Evolutionary conservation across 23 red algal genomes (phyloP).

Genomic region (Gracilaria gracilis): DNA sequence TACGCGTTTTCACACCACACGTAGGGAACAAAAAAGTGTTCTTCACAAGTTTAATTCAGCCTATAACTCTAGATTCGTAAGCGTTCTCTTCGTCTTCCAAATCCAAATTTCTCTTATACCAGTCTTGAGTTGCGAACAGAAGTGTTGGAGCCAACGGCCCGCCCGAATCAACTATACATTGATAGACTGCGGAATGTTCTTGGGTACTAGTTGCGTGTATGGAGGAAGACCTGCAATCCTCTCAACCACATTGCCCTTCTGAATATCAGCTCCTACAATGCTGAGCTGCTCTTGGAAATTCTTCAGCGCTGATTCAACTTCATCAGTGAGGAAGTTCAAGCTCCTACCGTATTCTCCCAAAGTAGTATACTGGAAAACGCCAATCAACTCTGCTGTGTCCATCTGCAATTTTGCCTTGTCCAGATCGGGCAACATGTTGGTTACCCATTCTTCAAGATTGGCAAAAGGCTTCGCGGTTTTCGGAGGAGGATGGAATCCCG

Average conservation of each 20-base stretch:
- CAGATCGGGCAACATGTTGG: conserved; percentile 11
- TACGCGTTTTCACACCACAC: too few species aligned
- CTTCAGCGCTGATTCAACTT: conserved; percentile 1
- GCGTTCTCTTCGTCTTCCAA: too few species aligned
- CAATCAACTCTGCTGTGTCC: conserved; percentile 38
- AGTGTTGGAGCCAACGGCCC: neutral
- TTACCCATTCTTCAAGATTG: neutral
- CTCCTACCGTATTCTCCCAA: conserved; percentile 19
- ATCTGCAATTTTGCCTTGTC: conserved; percentile 8
- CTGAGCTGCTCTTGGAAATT: conserved; percentile 10
- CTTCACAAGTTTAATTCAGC: too few species aligned
- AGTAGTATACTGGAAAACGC: conserved; percentile 7
- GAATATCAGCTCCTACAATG: neutral
- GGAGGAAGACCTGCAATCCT: neutral
- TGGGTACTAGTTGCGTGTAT: conserved; percentile 38
- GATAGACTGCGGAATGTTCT: conserved; percentile 50
- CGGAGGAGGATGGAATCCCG: conserved; percentile 26
- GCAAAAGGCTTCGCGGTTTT: neutral
- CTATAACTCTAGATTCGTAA: too few species aligned
- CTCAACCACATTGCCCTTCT: conserved; percentile 13
- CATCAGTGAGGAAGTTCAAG: neutral
- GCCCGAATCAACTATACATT: conserved; percentile 23
- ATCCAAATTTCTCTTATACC: too few species aligned
- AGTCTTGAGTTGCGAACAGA: neutral
- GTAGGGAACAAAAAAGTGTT: too few species aligned